phyloP scores from a whole-genome alignment of 2,329 filamentous ascomycete species.

The Colletotrichum sp. region DNA sequence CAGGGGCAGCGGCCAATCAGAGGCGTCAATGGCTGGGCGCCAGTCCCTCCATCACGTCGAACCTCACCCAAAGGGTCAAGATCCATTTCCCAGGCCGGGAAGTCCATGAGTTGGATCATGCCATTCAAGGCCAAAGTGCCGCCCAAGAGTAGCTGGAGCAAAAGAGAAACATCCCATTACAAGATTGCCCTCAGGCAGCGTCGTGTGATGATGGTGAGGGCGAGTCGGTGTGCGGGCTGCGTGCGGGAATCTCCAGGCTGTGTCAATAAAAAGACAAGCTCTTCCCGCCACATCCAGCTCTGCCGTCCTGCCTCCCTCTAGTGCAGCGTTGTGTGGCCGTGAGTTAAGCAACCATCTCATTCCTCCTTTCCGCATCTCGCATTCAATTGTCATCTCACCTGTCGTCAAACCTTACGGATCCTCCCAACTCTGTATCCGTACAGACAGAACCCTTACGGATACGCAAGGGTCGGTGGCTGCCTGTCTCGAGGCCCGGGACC shows the following conservation, averaged over 20 bases:
- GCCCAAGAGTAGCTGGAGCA: background rate
- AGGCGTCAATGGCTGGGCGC: background rate
- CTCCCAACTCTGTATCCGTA: background rate
- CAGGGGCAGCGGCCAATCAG: background rate
- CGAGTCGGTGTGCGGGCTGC: background rate
- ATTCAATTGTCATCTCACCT: constrained; percentile 3
- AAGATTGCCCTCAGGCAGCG: constrained; percentile 1
- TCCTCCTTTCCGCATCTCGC: background rate
- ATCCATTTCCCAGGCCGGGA: background rate
- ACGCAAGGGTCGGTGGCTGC: background rate
- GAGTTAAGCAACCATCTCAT: background rate
- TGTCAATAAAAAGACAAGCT: background rate
- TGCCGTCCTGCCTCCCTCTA: background rate
- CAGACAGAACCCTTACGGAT: background rate
- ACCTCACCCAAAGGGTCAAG: background rate
- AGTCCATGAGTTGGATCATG: background rate
- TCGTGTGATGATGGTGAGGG: background rate
- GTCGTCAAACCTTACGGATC: background rate
- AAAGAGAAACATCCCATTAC: background rate
- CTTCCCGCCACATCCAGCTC: background rate
- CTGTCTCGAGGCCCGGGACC: background rate
- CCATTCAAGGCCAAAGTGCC: background rate
- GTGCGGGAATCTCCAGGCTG: background rate
- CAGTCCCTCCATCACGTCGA: background rate
- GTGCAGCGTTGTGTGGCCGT: background rate